Base-by-base conservation (phyloP, 805 yeast genomes). In the Naumovozyma baii region DNA sequence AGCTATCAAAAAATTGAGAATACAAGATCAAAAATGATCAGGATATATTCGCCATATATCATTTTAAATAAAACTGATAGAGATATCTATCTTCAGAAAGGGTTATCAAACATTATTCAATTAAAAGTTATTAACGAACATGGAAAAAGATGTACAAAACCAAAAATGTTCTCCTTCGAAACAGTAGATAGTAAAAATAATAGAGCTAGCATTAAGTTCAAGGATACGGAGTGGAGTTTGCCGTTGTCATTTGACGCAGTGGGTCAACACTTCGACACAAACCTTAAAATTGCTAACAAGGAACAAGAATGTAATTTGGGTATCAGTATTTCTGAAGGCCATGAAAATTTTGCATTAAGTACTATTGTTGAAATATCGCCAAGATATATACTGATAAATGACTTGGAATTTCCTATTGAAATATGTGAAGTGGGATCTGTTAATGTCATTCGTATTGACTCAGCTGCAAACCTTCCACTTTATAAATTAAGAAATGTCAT, bases 161-260 rank as follows among this genome's bases (percentile, higher is more conserved):
- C 96, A 0, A 74, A 73, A 42, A 76, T 92, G 83, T 88, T 92
- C 65, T 90, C 98, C 0, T 90, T 85, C 54, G 80, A 75, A 18
- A 66, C 65, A 12, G 73, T 70, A 26, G 63, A 62, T 9, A 80
- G 75, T 37, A 72, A 78, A 19, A 72, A 69, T 32, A 80, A 81
- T 50, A 68, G 94, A 42, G 94, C 88, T 0, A 52, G 71, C 18
- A 51, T 88, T 5, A 71, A 73, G 43, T 69, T 84, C 16, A 82
- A 73, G 0, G 83, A 82, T 39, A 80, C 95, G 0, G 67, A 69
- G 5, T 73, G 83, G 74, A 82, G 95, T 47, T 57, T 67, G 1
- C 83, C 85, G 2, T 66, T 85, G 36, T 80, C 94, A 55, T 78
- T 92, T 51, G 96, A 88, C 55, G 94, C 95, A 3, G 72, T 90